These are phyloP conservation scores for Nakazawaea peltata DNA, from an alignment of 805 yeast species.

Conservation along the genomic window DNA sequence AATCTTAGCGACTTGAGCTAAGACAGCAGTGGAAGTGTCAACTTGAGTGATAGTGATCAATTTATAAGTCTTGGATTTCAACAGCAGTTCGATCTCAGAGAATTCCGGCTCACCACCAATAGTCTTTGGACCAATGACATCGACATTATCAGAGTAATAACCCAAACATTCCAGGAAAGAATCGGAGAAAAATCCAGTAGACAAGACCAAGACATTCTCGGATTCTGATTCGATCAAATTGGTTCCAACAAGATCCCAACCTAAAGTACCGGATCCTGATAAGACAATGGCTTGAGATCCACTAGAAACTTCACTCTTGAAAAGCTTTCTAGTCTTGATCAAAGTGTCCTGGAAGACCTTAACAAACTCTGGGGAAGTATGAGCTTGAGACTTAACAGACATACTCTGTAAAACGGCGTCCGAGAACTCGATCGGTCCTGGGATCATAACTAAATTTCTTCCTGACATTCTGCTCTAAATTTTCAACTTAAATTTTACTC, in stretches of 20 bases:
- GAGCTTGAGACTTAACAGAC: slow-evolving; percentile 82
- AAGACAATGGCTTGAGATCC: slow-evolving; percentile 75
- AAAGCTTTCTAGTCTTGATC: slow-evolving; percentile 60
- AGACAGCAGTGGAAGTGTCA: slow-evolving; percentile 95
- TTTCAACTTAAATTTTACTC: not conserved
- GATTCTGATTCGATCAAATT: slow-evolving; percentile 55
- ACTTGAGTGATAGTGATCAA: slow-evolving; percentile 88
- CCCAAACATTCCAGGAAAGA: slow-evolving; percentile 68
- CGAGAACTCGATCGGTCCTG: slow-evolving; percentile 52
- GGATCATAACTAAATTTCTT: slow-evolving; percentile 26
- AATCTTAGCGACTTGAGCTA: slow-evolving; percentile 59
- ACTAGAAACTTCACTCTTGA: slow-evolving; percentile 51
- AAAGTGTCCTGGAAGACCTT: slow-evolving; percentile 64
- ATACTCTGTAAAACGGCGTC: slow-evolving; percentile 72
- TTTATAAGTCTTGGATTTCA: slow-evolving; percentile 45
- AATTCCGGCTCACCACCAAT: slow-evolving; percentile 66
- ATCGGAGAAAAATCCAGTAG: slow-evolving; percentile 89
- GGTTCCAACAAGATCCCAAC: slow-evolving; percentile 87
- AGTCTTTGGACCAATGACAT: slow-evolving; percentile 53
- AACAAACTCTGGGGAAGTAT: slow-evolving; percentile 80
- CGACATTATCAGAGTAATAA: slow-evolving; percentile 71
- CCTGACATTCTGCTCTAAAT: slow-evolving; percentile 1
- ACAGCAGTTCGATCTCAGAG: slow-evolving; percentile 44
- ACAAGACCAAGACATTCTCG: slow-evolving; percentile 71
- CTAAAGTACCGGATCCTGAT: slow-evolving; percentile 89